Conservation (phyloP, 257 asterid species). For the Echites panduratus region DNA sequence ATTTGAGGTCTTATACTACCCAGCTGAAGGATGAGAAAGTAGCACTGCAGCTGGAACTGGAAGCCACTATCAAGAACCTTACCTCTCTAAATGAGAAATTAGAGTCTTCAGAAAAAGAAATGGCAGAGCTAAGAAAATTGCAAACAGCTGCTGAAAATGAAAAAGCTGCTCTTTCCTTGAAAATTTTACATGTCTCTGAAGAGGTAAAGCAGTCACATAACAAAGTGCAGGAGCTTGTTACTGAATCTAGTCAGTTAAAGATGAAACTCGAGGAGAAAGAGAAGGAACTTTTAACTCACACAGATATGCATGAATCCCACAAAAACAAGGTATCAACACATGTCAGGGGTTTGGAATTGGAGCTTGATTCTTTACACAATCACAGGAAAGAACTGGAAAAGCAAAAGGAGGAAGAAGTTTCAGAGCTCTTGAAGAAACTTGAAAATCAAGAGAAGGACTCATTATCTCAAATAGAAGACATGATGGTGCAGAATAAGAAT, state of each 20-base stretch:
- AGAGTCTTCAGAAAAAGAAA: constrained; percentile 37
- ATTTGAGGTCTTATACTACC: constrained; percentile 24
- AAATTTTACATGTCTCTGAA: constrained; percentile 31
- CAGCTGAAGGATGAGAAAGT: constrained; percentile 48
- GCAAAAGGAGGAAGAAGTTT: constrained; percentile 53
- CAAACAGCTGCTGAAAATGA: constrained; percentile 33
- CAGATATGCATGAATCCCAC: constrained; percentile 65
- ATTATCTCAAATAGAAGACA: constrained; percentile 39
- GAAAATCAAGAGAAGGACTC: constrained; percentile 54
- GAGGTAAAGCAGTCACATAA: constrained; percentile 36
- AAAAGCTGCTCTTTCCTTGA: constrained; percentile 30
- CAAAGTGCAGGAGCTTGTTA: constrained; percentile 35
- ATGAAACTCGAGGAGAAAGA: constrained; percentile 49
- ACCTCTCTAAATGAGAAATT: constrained; percentile 29
- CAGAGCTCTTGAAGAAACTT: constrained; percentile 48
- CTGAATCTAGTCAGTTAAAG: constrained; percentile 36
- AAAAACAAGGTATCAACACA: constrained; percentile 53
- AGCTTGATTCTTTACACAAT: constrained; percentile 48
- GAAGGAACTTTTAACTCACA: constrained; percentile 51
- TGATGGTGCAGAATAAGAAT: constrained; percentile 35
- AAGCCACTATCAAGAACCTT: constrained; percentile 35
- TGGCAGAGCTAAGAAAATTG: constrained; percentile 35
- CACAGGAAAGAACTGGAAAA: constrained; percentile 56
- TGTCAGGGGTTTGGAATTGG: constrained; percentile 57
- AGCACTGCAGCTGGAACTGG: constrained; percentile 33